Conservation (phyloP, 208 protist genomes). For the Leishmania guyanensis region DNA sequence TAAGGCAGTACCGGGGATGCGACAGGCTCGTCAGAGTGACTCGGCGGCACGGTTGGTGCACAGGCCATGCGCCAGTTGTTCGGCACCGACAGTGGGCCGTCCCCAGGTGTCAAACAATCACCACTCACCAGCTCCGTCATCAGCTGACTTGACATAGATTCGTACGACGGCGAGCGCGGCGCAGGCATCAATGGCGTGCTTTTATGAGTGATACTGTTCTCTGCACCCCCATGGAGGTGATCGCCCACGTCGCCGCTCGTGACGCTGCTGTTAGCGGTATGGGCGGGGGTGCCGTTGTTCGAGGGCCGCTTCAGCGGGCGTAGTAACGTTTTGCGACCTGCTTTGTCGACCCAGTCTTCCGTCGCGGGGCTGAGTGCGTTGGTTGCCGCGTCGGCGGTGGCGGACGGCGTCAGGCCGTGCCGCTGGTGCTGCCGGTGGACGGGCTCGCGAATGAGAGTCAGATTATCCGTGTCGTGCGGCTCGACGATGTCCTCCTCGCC, state of each 20-base stretch:
- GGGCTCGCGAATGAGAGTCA: background rate
- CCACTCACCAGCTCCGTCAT: slow-evolving; percentile 12
- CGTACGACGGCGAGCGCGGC: slow-evolving; percentile 4
- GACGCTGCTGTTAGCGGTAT: slow-evolving; percentile 6
- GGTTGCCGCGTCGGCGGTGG: background rate
- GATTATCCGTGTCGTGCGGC: background rate
- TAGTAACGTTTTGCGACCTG: slow-evolving; percentile 18
- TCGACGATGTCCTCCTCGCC: background rate
- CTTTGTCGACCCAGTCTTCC: background rate
- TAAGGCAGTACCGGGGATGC: background rate
- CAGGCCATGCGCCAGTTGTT: slow-evolving; percentile 24
- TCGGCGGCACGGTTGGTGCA: slow-evolving; percentile 35
- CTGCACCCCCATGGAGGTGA: background rate
- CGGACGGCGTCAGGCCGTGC: slow-evolving; percentile 1
- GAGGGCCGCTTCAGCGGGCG: slow-evolving; percentile 16
- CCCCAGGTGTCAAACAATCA: background rate
- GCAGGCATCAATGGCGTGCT: background rate
- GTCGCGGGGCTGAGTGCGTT: background rate
- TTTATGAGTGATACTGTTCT: slow-evolving; percentile 10
- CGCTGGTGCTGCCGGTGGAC: slow-evolving; percentile 4
- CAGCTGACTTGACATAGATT: background rate
- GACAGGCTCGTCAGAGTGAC: slow-evolving; percentile 18
- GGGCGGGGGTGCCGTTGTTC: background rate
- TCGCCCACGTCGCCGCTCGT: slow-evolving; percentile 13
- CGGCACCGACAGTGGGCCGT: slow-evolving; percentile 27